A percentile compares a stretch with the other conserved stretches of the same genome.
phyloP scores from a whole-genome alignment of 371 early-diverging fungal genomes.

The Apophysomyces sp. region DNA sequence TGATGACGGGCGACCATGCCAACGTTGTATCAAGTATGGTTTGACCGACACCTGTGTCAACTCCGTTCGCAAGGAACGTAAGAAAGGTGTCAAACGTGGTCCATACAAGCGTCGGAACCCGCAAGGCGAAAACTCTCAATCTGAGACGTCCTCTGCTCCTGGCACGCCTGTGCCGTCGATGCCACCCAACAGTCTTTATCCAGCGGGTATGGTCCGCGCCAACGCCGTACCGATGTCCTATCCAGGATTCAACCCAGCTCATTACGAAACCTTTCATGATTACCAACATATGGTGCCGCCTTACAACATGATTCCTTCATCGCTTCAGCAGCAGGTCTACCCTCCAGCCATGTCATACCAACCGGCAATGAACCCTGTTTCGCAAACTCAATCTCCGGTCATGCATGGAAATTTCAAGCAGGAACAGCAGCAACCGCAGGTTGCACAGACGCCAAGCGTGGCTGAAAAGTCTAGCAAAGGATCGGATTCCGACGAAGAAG shows the following conservation, averaged over 20 bases:
- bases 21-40: conserved; percentile 79
- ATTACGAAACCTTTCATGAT: conserved; percentile 1
- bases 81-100: conserved; percentile 83
- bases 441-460: conserved; percentile 3
- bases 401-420: conserved; percentile 11
- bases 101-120: conserved; percentile 70
- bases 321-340: not conserved
- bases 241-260: not conserved
- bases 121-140: not conserved
- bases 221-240: not conserved
- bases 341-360: conserved; percentile 33
- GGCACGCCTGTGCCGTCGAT: not conserved
- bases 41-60: conserved; percentile 73
- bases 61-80: conserved; percentile 82
- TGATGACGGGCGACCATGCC: conserved; percentile 85
- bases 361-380: conserved; percentile 39
- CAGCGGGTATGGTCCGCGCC: not conserved
- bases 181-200: not conserved
- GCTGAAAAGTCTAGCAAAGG: conserved; percentile 10
- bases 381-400: conserved; percentile 22
- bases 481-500: conserved; percentile 44
- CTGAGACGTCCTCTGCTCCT: not conserved
- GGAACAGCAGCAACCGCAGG: conserved; percentile 8
- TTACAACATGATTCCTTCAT: not conserved
- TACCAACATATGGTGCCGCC: not conserved